These are phyloP conservation scores for Pleurotus djamor DNA, from an alignment of 768 basidiomycete genomes.

Conservation along the genomic window DNA sequence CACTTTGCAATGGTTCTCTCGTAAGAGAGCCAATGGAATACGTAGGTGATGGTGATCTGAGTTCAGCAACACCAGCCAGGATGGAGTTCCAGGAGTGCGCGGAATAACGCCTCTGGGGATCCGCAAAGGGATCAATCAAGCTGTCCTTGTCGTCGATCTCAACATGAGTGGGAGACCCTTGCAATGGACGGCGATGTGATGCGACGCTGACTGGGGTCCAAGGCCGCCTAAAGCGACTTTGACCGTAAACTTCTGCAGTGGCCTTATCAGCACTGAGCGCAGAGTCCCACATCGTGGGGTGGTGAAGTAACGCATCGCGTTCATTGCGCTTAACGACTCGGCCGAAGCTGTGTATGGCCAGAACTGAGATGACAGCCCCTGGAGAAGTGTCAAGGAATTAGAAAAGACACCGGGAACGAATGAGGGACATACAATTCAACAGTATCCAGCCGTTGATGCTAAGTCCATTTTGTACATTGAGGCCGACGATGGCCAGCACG, in stretches of 20 bases:
- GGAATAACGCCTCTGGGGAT: not conserved
- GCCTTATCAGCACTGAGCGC: constrained; percentile 24
- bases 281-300: constrained; percentile 39
- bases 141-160: not conserved
- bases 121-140: constrained; percentile 5
- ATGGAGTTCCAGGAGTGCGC: constrained; percentile 2
- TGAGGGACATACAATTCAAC: constrained; percentile 44
- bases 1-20: constrained; percentile 8
- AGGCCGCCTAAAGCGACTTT: constrained; percentile 1
- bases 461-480: constrained; percentile 42
- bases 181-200: not conserved
- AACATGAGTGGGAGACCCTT: not conserved
- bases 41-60: constrained; percentile 2
- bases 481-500: constrained; percentile 47
- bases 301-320: constrained; percentile 49
- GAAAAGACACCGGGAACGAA: constrained; percentile 2
- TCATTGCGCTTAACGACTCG: constrained; percentile 63
- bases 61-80: not conserved
- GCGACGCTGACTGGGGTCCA: constrained; percentile 6
- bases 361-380: constrained; percentile 57
- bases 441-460: constrained; percentile 50
- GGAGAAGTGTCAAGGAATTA: not conserved
- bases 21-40: constrained; percentile 1
- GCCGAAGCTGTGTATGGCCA: constrained; percentile 58
- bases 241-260: constrained; percentile 10